Conservation (phyloP, 169 alveolate species). For the Plasmodium vivax region DNA sequence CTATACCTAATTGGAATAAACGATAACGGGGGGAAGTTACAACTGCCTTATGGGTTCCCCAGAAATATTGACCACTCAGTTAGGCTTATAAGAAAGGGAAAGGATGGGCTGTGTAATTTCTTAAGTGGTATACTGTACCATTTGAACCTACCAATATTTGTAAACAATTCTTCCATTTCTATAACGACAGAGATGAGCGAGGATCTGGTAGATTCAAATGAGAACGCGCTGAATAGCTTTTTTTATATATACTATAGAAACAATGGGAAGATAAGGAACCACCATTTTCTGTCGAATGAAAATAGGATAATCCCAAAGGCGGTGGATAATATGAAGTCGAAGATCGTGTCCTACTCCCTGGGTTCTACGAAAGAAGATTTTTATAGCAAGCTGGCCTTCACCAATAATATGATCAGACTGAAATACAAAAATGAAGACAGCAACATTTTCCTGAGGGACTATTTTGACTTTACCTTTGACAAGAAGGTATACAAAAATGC, state of each 20-base stretch:
- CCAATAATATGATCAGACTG: constrained; percentile 63
- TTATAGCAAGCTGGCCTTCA: constrained; percentile 57
- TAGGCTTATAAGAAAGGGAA: constrained; percentile 80
- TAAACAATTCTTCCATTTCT: constrained; percentile 69
- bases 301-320: constrained; percentile 26
- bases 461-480: constrained; percentile 73
- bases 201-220: background rate
- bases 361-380: constrained; percentile 71
- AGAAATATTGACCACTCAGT: constrained; percentile 82
- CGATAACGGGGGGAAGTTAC: constrained; percentile 80
- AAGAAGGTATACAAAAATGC: constrained; percentile 27
- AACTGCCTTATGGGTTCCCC: constrained; percentile 91
- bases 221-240: constrained; percentile 24
- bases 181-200: constrained; percentile 49
- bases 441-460: constrained; percentile 25
- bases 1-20: constrained; percentile 86
- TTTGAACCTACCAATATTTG: constrained; percentile 88
- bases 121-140: constrained; percentile 83
- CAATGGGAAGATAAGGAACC: constrained; percentile 3
- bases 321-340: constrained; percentile 44
- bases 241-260: constrained; percentile 52
- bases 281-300: constrained; percentile 44
- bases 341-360: constrained; percentile 61
- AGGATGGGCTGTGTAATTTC: constrained; percentile 88
- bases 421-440: constrained; percentile 48